Evolutionary conservation across 2,329 filamentous ascomycete species (phyloP).

Genomic region (Penicillium concentricum): DNA sequence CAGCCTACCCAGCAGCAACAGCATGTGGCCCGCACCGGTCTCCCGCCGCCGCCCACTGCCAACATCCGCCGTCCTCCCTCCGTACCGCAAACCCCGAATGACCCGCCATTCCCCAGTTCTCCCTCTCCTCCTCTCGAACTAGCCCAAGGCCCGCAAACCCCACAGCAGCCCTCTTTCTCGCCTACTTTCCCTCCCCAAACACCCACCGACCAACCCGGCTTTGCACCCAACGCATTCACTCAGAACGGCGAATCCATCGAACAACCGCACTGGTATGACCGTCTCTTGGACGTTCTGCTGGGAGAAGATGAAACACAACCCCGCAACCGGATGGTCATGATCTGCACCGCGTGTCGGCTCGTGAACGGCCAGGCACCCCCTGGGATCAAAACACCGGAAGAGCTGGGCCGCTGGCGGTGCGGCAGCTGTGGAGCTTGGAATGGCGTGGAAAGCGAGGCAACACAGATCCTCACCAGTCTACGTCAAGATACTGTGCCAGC

Average conservation of each 20-base stretch:
- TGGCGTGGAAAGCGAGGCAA: constrained; percentile 74
- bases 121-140: constrained; percentile 32
- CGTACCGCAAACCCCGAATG: constrained; percentile 10
- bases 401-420: constrained; percentile 85
- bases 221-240: constrained; percentile 50
- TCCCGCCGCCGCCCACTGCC: constrained; percentile 63
- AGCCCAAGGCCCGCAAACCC: constrained; percentile 13
- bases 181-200: constrained; percentile 17
- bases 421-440: constrained; percentile 80
- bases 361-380: constrained; percentile 96
- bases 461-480: constrained; percentile 69
- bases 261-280: constrained; percentile 82
- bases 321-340: constrained; percentile 84
- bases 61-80: constrained; percentile 51
- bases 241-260: constrained; percentile 36
- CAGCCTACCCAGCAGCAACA: constrained; percentile 26
- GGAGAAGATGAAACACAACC: constrained; percentile 92
- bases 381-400: constrained; percentile 71
- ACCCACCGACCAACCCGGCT: constrained; percentile 41
- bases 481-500: constrained; percentile 26
- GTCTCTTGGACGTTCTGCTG: constrained; percentile 84
- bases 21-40: constrained; percentile 49
- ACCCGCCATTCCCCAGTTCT: constrained; percentile 24
- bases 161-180: constrained; percentile 10
- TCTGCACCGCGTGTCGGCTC: constrained; percentile 77